Evolutionary conservation across 2,329 filamentous ascomycete genomes (phyloP).

Genomic region (Scedosporium boydii): DNA sequence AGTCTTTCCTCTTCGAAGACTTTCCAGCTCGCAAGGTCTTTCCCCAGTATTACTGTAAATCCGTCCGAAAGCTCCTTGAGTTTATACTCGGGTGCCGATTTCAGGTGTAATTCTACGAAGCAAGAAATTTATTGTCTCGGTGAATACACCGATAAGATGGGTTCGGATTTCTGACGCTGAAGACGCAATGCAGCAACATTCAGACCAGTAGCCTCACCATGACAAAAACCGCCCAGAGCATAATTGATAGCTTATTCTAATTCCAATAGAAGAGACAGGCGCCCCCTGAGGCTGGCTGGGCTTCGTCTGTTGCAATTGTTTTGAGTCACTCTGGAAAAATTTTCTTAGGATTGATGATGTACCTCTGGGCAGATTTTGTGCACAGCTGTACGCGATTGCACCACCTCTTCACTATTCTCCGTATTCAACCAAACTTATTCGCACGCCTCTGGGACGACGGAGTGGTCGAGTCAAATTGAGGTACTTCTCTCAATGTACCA

Average conservation of each 20-base stretch:
- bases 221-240: not conserved
- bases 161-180: no score
- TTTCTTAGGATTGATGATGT: not conserved
- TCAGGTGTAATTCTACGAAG: not conserved
- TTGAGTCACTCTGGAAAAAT: constrained; percentile 5
- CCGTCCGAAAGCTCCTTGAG: not conserved
- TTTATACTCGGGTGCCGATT: not conserved
- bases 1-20: not conserved
- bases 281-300: not conserved
- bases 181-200: no score
- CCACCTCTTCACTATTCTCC: not conserved
- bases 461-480: not conserved
- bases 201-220: no score
- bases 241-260: not conserved
- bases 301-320: not conserved
- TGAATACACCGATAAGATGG: not conserved
- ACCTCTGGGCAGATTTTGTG: not conserved
- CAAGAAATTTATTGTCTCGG: not conserved
- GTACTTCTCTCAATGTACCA: not conserved
- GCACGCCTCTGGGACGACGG: not conserved
- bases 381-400: not conserved
- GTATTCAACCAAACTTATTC: not conserved
- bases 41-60: not conserved
- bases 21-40: not conserved
- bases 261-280: not conserved